These are phyloP conservation scores for Aspergillus sp. DNA, from an alignment of 2,329 filamentous ascomycete genomes.

Conservation along the genomic window DNA sequence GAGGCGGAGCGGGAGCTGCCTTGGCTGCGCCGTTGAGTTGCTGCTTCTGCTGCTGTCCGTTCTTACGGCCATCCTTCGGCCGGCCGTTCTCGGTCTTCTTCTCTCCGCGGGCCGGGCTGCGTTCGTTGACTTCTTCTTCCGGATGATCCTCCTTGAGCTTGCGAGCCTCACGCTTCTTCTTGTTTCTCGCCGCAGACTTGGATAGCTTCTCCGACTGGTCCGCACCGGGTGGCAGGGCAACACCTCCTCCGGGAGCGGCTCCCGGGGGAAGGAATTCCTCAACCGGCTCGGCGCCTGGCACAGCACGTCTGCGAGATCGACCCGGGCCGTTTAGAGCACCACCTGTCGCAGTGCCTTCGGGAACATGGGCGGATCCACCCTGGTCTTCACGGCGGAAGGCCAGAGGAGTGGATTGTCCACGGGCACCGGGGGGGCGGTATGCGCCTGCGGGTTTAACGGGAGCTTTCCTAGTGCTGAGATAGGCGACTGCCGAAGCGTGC, in stretches of 20 bases:
- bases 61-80: slow-evolving; percentile 43
- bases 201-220: slow-evolving; percentile 67
- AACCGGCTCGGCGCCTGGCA: slow-evolving; percentile 81
- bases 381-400: slow-evolving; percentile 98
- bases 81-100: slow-evolving; percentile 56
- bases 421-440: slow-evolving; percentile 90
- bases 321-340: slow-evolving; percentile 75
- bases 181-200: slow-evolving; percentile 89
- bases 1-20: slow-evolving; percentile 28
- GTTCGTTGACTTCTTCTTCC: slow-evolving; percentile 51
- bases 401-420: slow-evolving; percentile 82
- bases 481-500: slow-evolving; percentile 78
- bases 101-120: slow-evolving; percentile 64
- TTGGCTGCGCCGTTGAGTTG: slow-evolving; percentile 31
- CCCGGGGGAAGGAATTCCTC: slow-evolving; percentile 66
- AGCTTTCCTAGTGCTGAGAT: slow-evolving; percentile 83
- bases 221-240: slow-evolving; percentile 64
- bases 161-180: slow-evolving; percentile 96
- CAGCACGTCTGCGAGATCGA: slow-evolving; percentile 67
- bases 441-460: slow-evolving; percentile 96
- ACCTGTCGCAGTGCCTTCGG: slow-evolving; percentile 68
- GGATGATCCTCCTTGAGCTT: slow-evolving; percentile 83
- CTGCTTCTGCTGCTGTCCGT: slow-evolving; percentile 18
- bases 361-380: slow-evolving; percentile 82
- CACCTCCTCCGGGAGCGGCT: slow-evolving; percentile 65